A percentile compares a stretch with the other conserved stretches of the same genome.
These are phyloP conservation scores for Aphanomyces invadans DNA, from an alignment of 352 stramenopile genomes.

Conservation along the genomic window DNA sequence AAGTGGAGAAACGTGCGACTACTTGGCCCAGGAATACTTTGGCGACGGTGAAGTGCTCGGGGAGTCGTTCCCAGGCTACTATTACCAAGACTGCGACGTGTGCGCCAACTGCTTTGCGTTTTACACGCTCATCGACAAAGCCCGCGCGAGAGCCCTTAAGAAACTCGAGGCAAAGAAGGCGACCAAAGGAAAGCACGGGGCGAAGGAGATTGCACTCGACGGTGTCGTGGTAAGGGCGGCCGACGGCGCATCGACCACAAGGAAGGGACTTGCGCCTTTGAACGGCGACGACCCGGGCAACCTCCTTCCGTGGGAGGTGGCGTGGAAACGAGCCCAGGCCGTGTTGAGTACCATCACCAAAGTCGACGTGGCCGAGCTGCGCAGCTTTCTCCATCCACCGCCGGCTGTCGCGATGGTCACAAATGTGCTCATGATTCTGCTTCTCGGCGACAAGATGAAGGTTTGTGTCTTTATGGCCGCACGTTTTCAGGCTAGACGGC, in stretches of 20 bases:
- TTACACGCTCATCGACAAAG: conserved; percentile 67
- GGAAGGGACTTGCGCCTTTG: no score
- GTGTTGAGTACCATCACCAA: conserved; percentile 39
- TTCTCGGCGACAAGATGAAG: conserved; percentile 35
- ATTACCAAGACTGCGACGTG: conserved; percentile 74
- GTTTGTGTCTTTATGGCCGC: not conserved
- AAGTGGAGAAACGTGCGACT: conserved; percentile 65
- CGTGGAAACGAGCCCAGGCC: conserved; percentile 34
- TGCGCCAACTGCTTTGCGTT: conserved; percentile 72
- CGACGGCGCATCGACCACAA: no score
- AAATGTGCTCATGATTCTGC: conserved; percentile 43
- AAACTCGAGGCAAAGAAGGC: conserved; percentile 31
- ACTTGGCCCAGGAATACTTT: conserved; percentile 54
- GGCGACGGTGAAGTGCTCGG: conserved; percentile 66
- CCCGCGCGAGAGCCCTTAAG: conserved; percentile 54
- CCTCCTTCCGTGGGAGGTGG: conserved; percentile 34
- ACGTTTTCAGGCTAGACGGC: no score
- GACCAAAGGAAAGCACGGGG: not conserved
- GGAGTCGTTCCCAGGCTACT: conserved; percentile 69
- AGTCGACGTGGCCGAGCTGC: conserved; percentile 64
- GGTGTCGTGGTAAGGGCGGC: no score
- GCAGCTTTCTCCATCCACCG: conserved; percentile 72
- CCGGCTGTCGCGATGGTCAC: conserved; percentile 71
- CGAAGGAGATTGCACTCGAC: no score
- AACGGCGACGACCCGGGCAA: no score